phyloP scores from a whole-genome alignment of 108 stramenopile species.

The Cyclostephanos invisitatus region DNA sequence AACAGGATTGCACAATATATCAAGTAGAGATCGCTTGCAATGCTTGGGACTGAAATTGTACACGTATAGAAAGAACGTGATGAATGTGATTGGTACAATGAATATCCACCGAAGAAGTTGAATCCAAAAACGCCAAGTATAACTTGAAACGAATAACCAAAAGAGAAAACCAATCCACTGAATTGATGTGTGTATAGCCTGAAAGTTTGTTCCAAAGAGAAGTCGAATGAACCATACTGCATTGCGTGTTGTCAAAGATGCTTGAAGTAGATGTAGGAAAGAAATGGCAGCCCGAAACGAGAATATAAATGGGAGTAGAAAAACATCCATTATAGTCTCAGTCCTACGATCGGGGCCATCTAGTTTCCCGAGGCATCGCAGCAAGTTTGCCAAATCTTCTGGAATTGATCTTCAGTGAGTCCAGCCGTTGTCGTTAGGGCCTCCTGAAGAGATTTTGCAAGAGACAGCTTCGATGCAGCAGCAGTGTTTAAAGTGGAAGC shows the following conservation, averaged over 20 bases:
- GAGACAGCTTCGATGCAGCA: background rate
- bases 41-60: conserved; percentile 1
- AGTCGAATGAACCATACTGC: background rate
- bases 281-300: too few relatives aligned
- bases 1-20: background rate
- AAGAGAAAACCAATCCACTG: background rate
- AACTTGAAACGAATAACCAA: background rate
- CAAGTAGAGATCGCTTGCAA: background rate
- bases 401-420: too few relatives aligned
- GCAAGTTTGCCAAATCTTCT: too few relatives aligned
- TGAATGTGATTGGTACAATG: background rate
- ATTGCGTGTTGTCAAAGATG: background rate
- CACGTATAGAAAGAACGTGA: background rate
- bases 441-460: too few relatives aligned
- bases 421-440: too few relatives aligned
- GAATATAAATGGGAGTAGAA: too few relatives aligned
- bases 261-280: background rate
- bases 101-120: background rate
- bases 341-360: too few relatives aligned
- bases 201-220: background rate
- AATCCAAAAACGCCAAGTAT: background rate
- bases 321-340: too few relatives aligned
- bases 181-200: background rate
- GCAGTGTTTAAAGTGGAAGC: background rate
- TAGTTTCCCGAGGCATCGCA: too few relatives aligned